Evolutionary conservation across 345 rosid species (phyloP).

Genomic region (Zanthoxylum bungeanum): DNA sequence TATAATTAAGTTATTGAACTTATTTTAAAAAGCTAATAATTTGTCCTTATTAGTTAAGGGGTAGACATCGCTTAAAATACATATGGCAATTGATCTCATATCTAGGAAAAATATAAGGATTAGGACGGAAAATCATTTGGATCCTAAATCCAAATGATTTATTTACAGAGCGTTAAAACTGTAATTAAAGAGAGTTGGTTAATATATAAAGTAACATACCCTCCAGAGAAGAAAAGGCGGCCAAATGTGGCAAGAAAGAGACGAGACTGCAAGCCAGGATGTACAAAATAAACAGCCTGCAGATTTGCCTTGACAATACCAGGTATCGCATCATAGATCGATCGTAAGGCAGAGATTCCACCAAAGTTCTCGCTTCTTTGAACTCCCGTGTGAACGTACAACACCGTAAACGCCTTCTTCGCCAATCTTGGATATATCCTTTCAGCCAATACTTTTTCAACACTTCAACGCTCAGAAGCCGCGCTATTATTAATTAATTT

Average conservation of each 20-base stretch:
- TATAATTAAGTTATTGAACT: too few species aligned
- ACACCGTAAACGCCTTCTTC: conserved; percentile 50
- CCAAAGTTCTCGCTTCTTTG: conserved; percentile 66
- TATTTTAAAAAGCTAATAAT: too few species aligned
- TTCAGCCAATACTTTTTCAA: conserved; percentile 53
- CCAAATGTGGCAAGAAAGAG: conserved; percentile 80
- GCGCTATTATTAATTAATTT: conserved; percentile 38
- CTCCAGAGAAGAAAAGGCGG: conserved; percentile 64
- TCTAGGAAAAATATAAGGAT: too few species aligned
- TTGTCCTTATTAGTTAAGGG: too few species aligned
- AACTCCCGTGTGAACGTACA: conserved; percentile 70
- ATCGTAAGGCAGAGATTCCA: conserved; percentile 59
- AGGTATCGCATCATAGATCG: conserved; percentile 70
- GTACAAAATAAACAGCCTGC: conserved; percentile 63
- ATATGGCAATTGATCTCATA: too few species aligned
- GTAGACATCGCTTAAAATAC: too few species aligned
- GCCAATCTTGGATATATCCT: conserved; percentile 50
- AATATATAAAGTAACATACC: conserved; percentile 45
- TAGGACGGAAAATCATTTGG: too few species aligned
- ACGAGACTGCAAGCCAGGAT: conserved; percentile 66
- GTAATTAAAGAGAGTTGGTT: neutral
- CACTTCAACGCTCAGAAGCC: conserved; percentile 41
- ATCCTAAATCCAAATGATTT: too few species aligned
- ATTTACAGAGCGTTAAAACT: neutral
- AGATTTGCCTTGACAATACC: conserved; percentile 51